Evolutionary conservation across 495 filamentous ascomycete species (phyloP), one percentile per base, ranked within the genome.

Genomic region (Bacidia gigantensis): DNA sequence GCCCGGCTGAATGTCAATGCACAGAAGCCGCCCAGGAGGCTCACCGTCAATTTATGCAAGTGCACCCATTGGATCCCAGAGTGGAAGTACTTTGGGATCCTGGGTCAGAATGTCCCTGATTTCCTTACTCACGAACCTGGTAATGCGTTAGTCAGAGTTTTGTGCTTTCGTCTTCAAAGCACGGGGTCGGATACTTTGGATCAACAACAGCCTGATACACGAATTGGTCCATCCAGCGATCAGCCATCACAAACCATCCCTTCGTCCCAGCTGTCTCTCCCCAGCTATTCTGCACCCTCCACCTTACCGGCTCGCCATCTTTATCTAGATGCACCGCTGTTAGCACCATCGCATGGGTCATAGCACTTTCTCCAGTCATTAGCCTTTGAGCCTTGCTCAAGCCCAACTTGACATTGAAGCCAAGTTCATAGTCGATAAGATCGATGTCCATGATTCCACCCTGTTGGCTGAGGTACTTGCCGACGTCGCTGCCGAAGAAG

Each of bases 301-400:
- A 93, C 47, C 86, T 69, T 2, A 84, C 76, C 1, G 80, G 69
- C 60, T 76, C 72, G 0, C 76, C 79, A 32, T 78, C 71, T n/a
- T 64, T 66, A 49, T 81, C 74, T 9, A 93, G 55, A 63, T 93
- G 86, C 44, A 93, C 87, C 0, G 75, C 88, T 2, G 85, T 93
- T 43, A 95, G 66, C 1, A 92, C 85, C 87, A 95, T 95, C 0
- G 87, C 87, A 60, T 92, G 87, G 7, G 86, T 94, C 87, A 94
- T 90, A 3, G 72, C 68, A 20, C 74, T 79, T 67, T 92, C 87
- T 3, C 83, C 80, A 0, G 79, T 82, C 54, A 74, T 65, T 12
- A 93, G 67, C 0, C 86, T 64, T 46, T 84, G 73, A 1, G 81
- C 80, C 69, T 93, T 95, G 59, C 70, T 75, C 72, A 89, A 71